Evolutionary conservation across 164 flowering plant genomes (phyloP).

Genomic region (Stephania japonica): DNA sequence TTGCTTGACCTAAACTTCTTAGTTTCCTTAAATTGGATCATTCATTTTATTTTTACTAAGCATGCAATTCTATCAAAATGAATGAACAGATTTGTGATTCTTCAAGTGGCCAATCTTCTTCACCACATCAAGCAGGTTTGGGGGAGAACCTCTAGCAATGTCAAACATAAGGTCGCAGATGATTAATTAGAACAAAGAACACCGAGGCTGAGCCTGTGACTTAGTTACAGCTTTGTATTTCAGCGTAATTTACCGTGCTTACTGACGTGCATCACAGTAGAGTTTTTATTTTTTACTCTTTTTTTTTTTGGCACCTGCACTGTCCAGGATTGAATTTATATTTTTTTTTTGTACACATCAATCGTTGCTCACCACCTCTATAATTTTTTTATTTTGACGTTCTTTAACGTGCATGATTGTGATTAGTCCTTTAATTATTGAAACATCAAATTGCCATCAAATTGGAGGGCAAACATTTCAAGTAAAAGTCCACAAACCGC

Average conservation of each 20-base stretch:
- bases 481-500: too few species aligned
- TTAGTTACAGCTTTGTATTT: neutral
- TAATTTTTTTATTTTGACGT: neutral
- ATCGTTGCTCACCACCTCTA: too few species aligned
- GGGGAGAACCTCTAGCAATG: constrained; percentile 19
- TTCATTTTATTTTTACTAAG: neutral
- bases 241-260: constrained; percentile 5
- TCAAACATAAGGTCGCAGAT: constrained; percentile 18
- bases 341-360: too few species aligned
- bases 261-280: constrained; percentile 8
- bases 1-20: neutral
- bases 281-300: too few species aligned
- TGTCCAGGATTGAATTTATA: too few species aligned
- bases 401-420: too few species aligned
- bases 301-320: too few species aligned
- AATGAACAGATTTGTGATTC: constrained; percentile 31
- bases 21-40: neutral
- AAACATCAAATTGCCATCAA: too few species aligned
- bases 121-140: constrained; percentile 23
- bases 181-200: constrained; percentile 12
- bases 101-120: constrained; percentile 18
- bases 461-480: too few species aligned
- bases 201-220: neutral
- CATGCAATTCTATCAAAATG: neutral
- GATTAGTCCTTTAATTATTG: too few species aligned